Conservation (phyloP, 176 grass and related monocot species). For the Panicum miliaceum region DNA sequence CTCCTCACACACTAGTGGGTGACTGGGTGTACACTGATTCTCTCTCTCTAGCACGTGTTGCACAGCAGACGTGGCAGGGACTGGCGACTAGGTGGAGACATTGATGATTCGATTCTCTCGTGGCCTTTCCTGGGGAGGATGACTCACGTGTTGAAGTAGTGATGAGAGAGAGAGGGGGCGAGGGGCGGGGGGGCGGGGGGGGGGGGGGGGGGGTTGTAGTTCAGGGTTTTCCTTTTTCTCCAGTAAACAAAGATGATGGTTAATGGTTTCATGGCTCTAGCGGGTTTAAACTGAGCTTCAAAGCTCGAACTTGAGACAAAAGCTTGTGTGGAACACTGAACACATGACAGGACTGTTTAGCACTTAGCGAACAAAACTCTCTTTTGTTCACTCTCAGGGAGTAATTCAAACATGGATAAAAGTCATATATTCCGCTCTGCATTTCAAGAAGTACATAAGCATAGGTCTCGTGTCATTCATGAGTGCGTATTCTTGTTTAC, state of each 20-base stretch:
- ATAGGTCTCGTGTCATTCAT: too few species aligned
- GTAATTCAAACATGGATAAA: neutral
- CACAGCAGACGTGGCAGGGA: conserved; percentile 46
- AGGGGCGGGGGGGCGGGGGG: too few species aligned
- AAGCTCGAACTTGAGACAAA: neutral
- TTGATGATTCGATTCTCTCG: conserved; percentile 48
- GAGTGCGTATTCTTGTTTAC: too few species aligned
- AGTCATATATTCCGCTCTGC: too few species aligned
- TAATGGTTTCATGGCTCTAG: neutral
- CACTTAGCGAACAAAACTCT: neutral
- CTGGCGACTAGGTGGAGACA: neutral
- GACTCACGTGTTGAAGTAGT: conserved; percentile 54
- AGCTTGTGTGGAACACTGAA: neutral
- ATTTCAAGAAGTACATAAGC: too few species aligned
- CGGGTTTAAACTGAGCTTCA: neutral
- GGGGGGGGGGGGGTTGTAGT: too few species aligned
- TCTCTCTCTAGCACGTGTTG: conserved; percentile 44
- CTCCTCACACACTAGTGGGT: too few species aligned
- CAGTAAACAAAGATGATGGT: neutral
- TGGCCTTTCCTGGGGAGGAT: conserved; percentile 31
- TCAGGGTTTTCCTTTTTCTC: neutral
- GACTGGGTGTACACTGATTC: too few species aligned
- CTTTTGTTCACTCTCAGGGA: neutral
- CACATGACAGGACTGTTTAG: neutral
- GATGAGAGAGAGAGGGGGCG: too few species aligned